Conservation (phyloP, 768 basidiomycete genomes). For the Pleurotus tuoliensis region DNA sequence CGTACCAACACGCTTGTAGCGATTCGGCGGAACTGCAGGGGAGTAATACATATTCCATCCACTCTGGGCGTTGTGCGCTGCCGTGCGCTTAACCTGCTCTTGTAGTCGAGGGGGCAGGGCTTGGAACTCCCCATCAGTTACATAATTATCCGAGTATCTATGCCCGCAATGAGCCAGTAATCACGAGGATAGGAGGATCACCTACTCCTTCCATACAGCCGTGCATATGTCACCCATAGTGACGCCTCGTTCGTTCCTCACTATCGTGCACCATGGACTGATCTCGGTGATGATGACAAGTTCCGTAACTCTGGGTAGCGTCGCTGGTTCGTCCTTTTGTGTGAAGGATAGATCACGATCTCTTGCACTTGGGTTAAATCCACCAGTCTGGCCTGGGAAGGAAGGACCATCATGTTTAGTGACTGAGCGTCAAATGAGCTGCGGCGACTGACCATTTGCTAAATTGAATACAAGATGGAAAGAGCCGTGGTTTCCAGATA, state of each 20-base stretch:
- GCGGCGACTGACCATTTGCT: conserved; percentile 45
- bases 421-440: neutral
- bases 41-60: conserved; percentile 43
- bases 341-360: conserved; percentile 55
- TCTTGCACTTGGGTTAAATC: conserved; percentile 56
- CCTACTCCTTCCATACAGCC: conserved; percentile 74
- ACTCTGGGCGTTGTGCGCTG: conserved; percentile 34
- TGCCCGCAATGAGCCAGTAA: neutral
- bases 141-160: conserved; percentile 66
- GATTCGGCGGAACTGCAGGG: conserved; percentile 40
- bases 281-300: conserved; percentile 54
- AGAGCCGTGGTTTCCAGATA: conserved; percentile 39
- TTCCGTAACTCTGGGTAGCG: conserved; percentile 60
- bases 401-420: neutral
- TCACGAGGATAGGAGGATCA: conserved; percentile 10
- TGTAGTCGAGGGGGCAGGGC: conserved; percentile 61
- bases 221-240: conserved; percentile 74
- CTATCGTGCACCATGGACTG: conserved; percentile 77
- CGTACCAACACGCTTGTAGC: conserved; percentile 63
- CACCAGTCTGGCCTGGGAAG: conserved; percentile 50
- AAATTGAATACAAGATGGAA: conserved; percentile 76
- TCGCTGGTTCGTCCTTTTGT: conserved; percentile 60
- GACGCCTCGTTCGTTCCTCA: conserved; percentile 69
- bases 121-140: conserved; percentile 64
- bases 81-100: conserved; percentile 66